A percentile compares a stretch with the other conserved stretches of the same genome.
These are phyloP conservation scores for Leccinum olivaceopallidum DNA, from an alignment of 768 basidiomycete genomes.

Conservation along the genomic window DNA sequence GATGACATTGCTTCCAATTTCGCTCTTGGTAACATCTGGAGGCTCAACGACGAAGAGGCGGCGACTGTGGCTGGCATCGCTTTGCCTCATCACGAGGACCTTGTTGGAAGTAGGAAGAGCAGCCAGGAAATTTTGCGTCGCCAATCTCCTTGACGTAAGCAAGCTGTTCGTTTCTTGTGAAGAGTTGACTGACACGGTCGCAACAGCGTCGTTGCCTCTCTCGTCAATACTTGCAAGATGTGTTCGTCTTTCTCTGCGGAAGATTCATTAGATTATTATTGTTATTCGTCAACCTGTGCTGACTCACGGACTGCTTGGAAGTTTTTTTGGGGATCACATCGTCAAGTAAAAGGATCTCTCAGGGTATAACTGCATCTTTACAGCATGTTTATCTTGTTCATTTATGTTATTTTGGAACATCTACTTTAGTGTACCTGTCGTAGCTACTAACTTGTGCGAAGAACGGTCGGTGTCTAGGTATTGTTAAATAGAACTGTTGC, in stretches of 20 bases:
- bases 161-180: neutral
- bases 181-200: neutral
- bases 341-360: slow-evolving; percentile 35
- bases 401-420: slow-evolving; percentile 39
- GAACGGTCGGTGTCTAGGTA: slow-evolving; percentile 6
- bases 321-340: slow-evolving; percentile 25
- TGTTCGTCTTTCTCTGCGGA: slow-evolving; percentile 19
- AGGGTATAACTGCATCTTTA: slow-evolving; percentile 35
- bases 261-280: slow-evolving; percentile 32
- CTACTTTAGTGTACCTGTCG: slow-evolving; percentile 31
- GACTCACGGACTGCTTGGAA: slow-evolving; percentile 35
- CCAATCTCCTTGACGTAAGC: slow-evolving; percentile 28
- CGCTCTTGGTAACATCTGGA: slow-evolving; percentile 62
- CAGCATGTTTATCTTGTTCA: slow-evolving; percentile 38
- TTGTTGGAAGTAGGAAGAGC: slow-evolving; percentile 40
- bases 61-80: slow-evolving; percentile 52
- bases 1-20: slow-evolving; percentile 32
- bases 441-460: slow-evolving; percentile 15
- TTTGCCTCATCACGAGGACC: slow-evolving; percentile 42
- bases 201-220: slow-evolving; percentile 1
- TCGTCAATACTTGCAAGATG: slow-evolving; percentile 6
- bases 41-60: slow-evolving; percentile 69
- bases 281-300: slow-evolving; percentile 31
- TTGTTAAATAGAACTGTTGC: slow-evolving; percentile 19
- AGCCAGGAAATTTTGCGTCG: slow-evolving; percentile 39